Conservation (phyloP, 2,329 filamentous ascomycete genomes). For the Alternaria postmessia region DNA sequence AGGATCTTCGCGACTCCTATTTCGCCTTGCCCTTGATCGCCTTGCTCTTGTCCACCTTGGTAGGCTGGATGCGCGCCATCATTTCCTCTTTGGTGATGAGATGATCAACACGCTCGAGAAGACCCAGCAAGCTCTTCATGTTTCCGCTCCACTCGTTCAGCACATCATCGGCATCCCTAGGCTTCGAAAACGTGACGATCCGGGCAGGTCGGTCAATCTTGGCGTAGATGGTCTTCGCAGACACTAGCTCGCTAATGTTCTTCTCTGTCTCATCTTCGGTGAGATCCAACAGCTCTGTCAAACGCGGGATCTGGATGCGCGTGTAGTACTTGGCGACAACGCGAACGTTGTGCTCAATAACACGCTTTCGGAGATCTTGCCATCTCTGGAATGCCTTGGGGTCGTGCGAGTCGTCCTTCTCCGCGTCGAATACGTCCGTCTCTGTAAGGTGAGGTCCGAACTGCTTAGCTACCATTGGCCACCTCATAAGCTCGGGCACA, state of each 20-base stretch:
- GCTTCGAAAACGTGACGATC: conserved; percentile 93
- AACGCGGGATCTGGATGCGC: conserved; percentile 87
- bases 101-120: conserved; percentile 92
- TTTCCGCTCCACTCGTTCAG: conserved; percentile 99
- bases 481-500: conserved; percentile 95
- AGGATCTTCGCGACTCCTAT: conserved; percentile 15
- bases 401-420: conserved; percentile 70
- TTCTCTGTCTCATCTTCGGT: conserved; percentile 97
- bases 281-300: conserved; percentile 90
- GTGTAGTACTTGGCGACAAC: conserved; percentile 99
- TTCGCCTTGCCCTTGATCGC: conserved; percentile 48
- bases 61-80: conserved; percentile 95
- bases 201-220: conserved; percentile 95
- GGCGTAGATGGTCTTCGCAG: conserved; percentile 96
- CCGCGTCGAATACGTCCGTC: conserved; percentile 87
- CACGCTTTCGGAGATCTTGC: conserved; percentile 94
- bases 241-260: conserved; percentile 97
- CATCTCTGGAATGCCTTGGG: conserved; percentile 85
- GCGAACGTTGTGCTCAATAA: conserved; percentile 98
- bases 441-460: conserved; percentile 87
- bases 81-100: conserved; percentile 99
- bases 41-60: conserved; percentile 54
- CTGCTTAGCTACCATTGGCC: conserved; percentile 88
- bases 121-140: conserved; percentile 89
- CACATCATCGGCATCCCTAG: conserved; percentile 92